These are phyloP conservation scores for Urtica urens DNA, from an alignment of 306 rosid species.

Conservation along the genomic window DNA sequence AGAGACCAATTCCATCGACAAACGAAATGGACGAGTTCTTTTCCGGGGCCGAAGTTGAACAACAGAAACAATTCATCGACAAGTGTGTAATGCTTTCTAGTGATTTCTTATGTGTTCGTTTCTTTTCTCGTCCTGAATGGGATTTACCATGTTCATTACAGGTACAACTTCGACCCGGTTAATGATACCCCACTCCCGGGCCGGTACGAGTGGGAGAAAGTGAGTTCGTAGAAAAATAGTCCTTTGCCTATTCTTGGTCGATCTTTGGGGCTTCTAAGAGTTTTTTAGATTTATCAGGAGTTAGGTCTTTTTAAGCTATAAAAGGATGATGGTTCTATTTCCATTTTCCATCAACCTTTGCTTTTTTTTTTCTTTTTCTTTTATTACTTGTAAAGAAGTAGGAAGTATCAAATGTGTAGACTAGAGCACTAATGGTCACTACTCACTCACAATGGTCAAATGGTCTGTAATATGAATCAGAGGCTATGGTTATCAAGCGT, in stretches of 20 bases:
- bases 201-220: slow-evolving; percentile 73
- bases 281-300: slow-evolving; percentile 37
- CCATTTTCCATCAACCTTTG: slow-evolving; percentile 69
- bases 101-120: neutral
- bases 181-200: slow-evolving; percentile 76
- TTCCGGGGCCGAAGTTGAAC: slow-evolving; percentile 54
- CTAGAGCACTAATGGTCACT: slow-evolving; percentile 66
- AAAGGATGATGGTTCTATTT: slow-evolving; percentile 77
- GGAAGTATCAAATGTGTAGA: slow-evolving; percentile 57
- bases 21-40: slow-evolving; percentile 84
- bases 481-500: slow-evolving; percentile 57
- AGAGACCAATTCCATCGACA: slow-evolving; percentile 57
- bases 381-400: slow-evolving; percentile 76
- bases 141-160: slow-evolving; percentile 18
- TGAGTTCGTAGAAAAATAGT: slow-evolving; percentile 34
- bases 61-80: slow-evolving; percentile 59
- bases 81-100: slow-evolving; percentile 35
- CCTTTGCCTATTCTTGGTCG: slow-evolving; percentile 29
- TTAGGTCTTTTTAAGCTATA: slow-evolving; percentile 52
- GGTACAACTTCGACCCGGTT: slow-evolving; percentile 93
- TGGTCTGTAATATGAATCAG: slow-evolving; percentile 78
- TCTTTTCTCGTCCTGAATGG: neutral
- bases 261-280: slow-evolving; percentile 15
- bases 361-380: slow-evolving; percentile 21
- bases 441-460: too few species aligned